Evolutionary conservation across 2,329 filamentous ascomycete species (phyloP).

Genomic region (Cadophora malorum): DNA sequence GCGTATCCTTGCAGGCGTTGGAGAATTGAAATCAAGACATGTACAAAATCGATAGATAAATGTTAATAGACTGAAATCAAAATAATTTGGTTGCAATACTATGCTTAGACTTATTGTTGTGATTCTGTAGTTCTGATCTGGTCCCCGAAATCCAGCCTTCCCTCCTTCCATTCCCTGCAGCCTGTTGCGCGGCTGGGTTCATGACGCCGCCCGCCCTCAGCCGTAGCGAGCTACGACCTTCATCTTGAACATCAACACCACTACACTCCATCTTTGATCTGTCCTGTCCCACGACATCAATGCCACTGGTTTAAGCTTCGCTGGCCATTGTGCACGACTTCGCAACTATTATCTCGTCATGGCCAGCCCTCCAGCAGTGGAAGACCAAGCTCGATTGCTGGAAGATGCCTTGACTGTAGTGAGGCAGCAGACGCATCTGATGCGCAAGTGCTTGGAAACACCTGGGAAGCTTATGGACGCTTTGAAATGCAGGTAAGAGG

Average conservation of each 20-base stretch:
- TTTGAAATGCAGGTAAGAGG: conserved; percentile 93
- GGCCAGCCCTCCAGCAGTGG: conserved; percentile 66
- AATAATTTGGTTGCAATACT: not conserved
- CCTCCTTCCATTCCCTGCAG: conserved; percentile 1
- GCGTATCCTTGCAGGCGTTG: conserved; percentile 37
- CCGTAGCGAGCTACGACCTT: conserved; percentile 27
- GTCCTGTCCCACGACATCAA: conserved; percentile 32
- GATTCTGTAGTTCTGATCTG: not conserved
- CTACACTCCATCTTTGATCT: conserved; percentile 25
- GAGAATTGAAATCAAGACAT: conserved; percentile 3
- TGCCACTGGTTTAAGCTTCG: conserved; percentile 39
- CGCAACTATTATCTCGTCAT: conserved; percentile 45
- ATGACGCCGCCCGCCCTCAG: conserved; percentile 30
- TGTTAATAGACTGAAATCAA: conserved; percentile 15
- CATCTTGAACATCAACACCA: conserved; percentile 23
- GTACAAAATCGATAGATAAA: conserved; percentile 23
- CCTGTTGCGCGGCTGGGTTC: conserved; percentile 28
- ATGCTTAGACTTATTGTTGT: not conserved
- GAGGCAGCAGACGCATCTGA: conserved; percentile 93
- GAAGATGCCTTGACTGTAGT: conserved; percentile 97
- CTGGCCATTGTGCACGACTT: conserved; percentile 38
- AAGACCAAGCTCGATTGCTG: conserved; percentile 89
- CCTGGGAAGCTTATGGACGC: conserved; percentile 99
- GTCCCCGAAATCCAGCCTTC: conserved; percentile 15
- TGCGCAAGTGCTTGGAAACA: conserved; percentile 97